phyloP scores from a whole-genome alignment of 1,284 basidiomycete genomes.

The Fomitopsis pinicola region DNA sequence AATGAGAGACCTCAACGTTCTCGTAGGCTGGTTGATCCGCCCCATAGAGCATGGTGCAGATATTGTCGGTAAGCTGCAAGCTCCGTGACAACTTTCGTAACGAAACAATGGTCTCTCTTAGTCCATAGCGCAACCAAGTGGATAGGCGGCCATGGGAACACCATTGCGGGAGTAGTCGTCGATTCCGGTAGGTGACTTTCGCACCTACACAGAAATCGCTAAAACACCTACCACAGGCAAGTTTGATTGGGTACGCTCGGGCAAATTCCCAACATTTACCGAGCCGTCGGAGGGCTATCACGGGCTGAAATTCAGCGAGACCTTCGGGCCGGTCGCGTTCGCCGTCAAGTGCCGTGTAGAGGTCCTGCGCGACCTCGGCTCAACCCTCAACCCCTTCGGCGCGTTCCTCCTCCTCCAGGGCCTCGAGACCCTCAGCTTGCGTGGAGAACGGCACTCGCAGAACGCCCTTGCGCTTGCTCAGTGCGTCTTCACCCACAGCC shows the following conservation, averaged over 20 bases:
- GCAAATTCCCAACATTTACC: slow-evolving; percentile 81
- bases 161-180: slow-evolving; percentile 80
- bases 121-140: slow-evolving; percentile 90
- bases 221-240: slow-evolving; percentile 44
- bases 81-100: background rate
- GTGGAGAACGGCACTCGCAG: slow-evolving; percentile 71
- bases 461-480: slow-evolving; percentile 74
- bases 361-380: slow-evolving; percentile 77
- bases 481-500: slow-evolving; percentile 27
- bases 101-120: slow-evolving; percentile 13
- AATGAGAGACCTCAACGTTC: background rate
- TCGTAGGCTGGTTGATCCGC: slow-evolving; percentile 59
- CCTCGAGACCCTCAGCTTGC: slow-evolving; percentile 81
- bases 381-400: slow-evolving; percentile 77
- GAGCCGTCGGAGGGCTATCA: slow-evolving; percentile 84
- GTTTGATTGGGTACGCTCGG: slow-evolving; percentile 80
- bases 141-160: slow-evolving; percentile 90
- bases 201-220: background rate
- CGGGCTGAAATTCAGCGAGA: slow-evolving; percentile 70
- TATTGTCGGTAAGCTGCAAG: slow-evolving; percentile 52
- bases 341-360: slow-evolving; percentile 73
- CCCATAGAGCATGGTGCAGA: slow-evolving; percentile 80
- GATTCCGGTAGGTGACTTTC: slow-evolving; percentile 51
- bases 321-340: slow-evolving; percentile 72
- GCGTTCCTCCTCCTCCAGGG: slow-evolving; percentile 85